Base-by-base conservation (phyloP, 768 basidiomycete species). In the Leucocoprinus birnbaumii region DNA sequence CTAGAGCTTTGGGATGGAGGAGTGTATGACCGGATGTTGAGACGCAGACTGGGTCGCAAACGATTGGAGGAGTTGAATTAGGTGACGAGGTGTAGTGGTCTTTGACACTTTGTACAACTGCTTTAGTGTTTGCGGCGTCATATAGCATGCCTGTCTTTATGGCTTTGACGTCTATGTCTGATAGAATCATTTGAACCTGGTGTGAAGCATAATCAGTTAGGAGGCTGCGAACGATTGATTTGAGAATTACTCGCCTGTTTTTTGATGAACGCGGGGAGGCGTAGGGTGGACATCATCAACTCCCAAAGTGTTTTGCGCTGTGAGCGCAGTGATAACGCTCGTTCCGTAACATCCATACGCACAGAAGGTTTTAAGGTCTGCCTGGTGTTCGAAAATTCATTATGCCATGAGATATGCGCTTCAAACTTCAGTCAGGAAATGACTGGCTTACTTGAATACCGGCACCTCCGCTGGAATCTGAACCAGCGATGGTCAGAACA, bases 111-210 rank as follows among this genome's bases (percentile, higher is more conserved):
- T 80, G 78, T 3, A 92, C 76, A 0, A 78, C 73, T 10, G 65
- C 69, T 35, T 21, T 40, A 21, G 82, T 80, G 43, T 76, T 83
- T 0, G 70, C 74, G 0, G 78, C 73, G 56, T 87, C 80, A 62
- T 78, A 86, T 0, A 98, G 77, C 95, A 97, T 96, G 11, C 95
- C 94, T 0, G 89, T 90, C 70, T 98, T 98, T 60, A 97, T 82
- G 1, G 85, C 87, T 37, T 76, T 70, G 10, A 91, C 73, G 4
- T 83, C 69, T 35, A 91, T 79, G 64, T 97, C 94, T 11, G 78
- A 75, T 24, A 95, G 65, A 2, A 97, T 40, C 52, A 49, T 46
- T 37, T 45, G 26, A 53, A 57, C 24, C 42, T 54, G 9, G 6
- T 38, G 43, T 52, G 14, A 35, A 22, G n/a, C 27, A 31, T 37